These are phyloP conservation scores for Rhytidiadelphus loreus DNA, from an alignment of 225 moss, liverwort and hornwort species.

Conservation along the genomic window DNA sequence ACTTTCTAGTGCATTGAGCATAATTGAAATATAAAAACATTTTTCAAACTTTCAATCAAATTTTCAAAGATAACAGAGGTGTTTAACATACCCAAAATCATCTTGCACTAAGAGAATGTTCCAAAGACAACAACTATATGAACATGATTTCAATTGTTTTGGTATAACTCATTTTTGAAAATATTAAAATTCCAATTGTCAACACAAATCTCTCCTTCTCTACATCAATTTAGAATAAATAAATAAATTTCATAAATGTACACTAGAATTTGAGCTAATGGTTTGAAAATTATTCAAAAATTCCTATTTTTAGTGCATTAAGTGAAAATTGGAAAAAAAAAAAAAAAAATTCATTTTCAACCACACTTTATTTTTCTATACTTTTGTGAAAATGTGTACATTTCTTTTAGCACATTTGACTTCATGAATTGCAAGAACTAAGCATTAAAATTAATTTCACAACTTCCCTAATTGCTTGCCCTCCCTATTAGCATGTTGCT, in stretches of 20 bases:
- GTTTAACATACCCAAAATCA: neutral
- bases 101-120: neutral
- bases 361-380: too few species aligned
- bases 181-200: rapidly evolving
- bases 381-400: too few species aligned
- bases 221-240: neutral
- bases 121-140: too few species aligned
- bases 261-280: neutral
- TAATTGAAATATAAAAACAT: neutral
- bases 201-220: rapidly evolving
- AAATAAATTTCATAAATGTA: neutral
- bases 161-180: neutral
- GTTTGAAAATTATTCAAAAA: neutral
- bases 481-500: too few species aligned
- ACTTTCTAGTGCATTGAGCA: neutral
- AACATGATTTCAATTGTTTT: neutral
- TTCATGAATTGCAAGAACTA: neutral
- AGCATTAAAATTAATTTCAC: too few species aligned
- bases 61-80: neutral
- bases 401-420: neutral
- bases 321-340: too few species aligned
- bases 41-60: neutral
- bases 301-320: neutral
- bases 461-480: too few species aligned
- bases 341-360: too few species aligned